Evolutionary conservation across 768 basidiomycete species (phyloP).

Genomic region (Coprinopsis sp.): DNA sequence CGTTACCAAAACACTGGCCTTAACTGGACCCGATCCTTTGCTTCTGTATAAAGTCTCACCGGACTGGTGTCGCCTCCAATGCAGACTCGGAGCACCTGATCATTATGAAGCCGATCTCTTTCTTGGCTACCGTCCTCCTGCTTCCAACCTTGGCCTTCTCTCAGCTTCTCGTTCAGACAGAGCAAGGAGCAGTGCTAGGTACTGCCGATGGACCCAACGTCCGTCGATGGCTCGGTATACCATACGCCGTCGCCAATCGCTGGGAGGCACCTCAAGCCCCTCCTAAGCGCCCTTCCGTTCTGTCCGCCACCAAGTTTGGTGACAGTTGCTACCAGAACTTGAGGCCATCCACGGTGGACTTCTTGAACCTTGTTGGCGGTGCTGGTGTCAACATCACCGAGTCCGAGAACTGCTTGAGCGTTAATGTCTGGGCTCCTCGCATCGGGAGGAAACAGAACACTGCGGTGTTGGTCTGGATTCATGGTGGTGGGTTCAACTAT

Average conservation of each 20-base stretch:
- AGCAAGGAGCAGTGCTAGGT: constrained; percentile 29
- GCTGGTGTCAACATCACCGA: constrained; percentile 25
- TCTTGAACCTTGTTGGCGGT: constrained; percentile 19
- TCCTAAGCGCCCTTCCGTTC: constrained; percentile 12
- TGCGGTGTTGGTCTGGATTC: constrained; percentile 32
- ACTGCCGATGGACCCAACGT: constrained; percentile 22
- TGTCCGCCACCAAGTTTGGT: constrained; percentile 25
- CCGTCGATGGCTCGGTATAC: constrained; percentile 32
- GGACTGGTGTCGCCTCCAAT: too few species aligned
- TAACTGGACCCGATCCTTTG: too few species aligned
- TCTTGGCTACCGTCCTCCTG: too few species aligned
- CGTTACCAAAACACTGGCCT: too few species aligned
- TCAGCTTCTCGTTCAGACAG: constrained; percentile 13
- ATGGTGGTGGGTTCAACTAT: constrained; percentile 32
- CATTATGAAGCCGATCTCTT: too few species aligned
- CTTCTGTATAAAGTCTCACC: too few species aligned
- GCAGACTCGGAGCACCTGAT: too few species aligned
- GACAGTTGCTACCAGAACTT: constrained; percentile 27
- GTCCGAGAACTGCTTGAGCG: constrained; percentile 32
- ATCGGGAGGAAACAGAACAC: constrained; percentile 16
- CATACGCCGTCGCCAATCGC: constrained; percentile 29
- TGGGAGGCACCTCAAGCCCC: constrained; percentile 29
- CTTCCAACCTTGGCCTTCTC: too few species aligned
- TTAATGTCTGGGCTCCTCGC: constrained; percentile 36
- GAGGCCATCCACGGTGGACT: constrained; percentile 19